Conservation (phyloP, 805 yeast species). For the Diddensiella transvaalensis region DNA sequence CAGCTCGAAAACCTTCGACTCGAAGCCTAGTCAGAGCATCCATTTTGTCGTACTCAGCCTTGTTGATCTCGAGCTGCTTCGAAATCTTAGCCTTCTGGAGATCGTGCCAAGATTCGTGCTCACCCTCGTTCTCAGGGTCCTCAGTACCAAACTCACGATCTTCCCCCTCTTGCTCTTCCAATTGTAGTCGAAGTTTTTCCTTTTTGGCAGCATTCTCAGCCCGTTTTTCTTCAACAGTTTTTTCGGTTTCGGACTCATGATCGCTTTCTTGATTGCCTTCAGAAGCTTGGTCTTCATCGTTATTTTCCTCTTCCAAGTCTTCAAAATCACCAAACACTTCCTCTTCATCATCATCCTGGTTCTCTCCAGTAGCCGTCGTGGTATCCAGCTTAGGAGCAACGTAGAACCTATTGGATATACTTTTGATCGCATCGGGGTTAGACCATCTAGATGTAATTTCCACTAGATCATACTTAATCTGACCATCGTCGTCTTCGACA, state of each 20-base stretch:
- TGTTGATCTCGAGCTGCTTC: constrained; percentile 90
- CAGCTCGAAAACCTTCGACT: constrained; percentile 90
- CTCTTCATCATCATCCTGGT: constrained; percentile 34
- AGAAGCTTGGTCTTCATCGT: constrained; percentile 29
- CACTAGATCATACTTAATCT: constrained; percentile 16
- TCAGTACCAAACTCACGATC: constrained; percentile 70
- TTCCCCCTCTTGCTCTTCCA: constrained; percentile 76
- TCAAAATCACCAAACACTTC: constrained; percentile 42
- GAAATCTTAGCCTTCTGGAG: constrained; percentile 96
- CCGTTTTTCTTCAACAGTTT: constrained; percentile 69
- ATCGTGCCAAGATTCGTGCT: constrained; percentile 96
- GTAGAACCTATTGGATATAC: constrained; percentile 24
- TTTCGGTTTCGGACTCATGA: constrained; percentile 38
- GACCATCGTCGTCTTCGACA: constrained; percentile 19
- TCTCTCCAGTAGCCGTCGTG: constrained; percentile 24
- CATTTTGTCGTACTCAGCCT: constrained; percentile 60
- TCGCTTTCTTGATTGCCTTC: constrained; percentile 33
- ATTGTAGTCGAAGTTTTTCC: constrained; percentile 81
- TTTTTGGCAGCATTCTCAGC: constrained; percentile 82
- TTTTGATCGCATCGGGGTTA: constrained; percentile 16
- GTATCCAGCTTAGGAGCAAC: constrained; percentile 22
- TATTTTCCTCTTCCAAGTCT: constrained; percentile 36
- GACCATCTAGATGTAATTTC: constrained; percentile 22
- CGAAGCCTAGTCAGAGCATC: constrained; percentile 71
- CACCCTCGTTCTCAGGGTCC: constrained; percentile 60